Evolutionary conservation across 176 grass and related monocot genomes (phyloP), one percentile per base, ranked within the genome.

Genomic region (Oryza meridionalis): DNA sequence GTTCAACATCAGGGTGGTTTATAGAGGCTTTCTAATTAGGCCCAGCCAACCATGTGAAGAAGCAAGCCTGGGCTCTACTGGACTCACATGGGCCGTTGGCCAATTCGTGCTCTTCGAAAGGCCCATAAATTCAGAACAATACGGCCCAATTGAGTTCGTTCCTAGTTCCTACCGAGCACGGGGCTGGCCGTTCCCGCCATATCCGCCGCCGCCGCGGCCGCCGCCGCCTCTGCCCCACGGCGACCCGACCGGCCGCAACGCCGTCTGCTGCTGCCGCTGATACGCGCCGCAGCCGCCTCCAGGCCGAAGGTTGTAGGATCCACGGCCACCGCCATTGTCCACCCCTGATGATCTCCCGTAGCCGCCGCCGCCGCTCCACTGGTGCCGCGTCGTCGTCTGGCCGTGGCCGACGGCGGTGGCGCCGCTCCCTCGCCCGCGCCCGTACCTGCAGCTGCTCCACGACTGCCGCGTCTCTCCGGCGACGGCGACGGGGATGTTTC

Each of bases 171-270:
- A 58, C 53, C 19, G 8, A 58, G 17, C 53, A 21, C 19, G 53
- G 19, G 10, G 53, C 71, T 33, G 42, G 0, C 21, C 59, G 15
- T 15, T 24, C 42, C 81, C n/a, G 14, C 46, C 27, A 4, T 32
- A 22, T 1, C 75, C 75, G 33, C 75, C 1, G 5, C 72, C 1
- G 5, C 72, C 9, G 15, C 75, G 66, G 33, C 75, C 1, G 5
- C 72, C 1, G 5, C 72, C 9, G 15, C 79, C 72, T 6, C 65
- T 73, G 46, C 86, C 40, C 25, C 72, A 21, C 80, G 16, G 50
- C 5, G 67, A 11, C 13, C 61, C 73, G 6, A 40, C 83, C 7
- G 83, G 73, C 0, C 67, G 73, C 83, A 83, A 82, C 9, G 24
- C 78, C 0, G 19, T 35, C 32, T 72, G 26, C 79, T 83, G 79